phyloP scores from a whole-genome alignment of 108 stramenopile species.

The Discostella stelligeroides region DNA sequence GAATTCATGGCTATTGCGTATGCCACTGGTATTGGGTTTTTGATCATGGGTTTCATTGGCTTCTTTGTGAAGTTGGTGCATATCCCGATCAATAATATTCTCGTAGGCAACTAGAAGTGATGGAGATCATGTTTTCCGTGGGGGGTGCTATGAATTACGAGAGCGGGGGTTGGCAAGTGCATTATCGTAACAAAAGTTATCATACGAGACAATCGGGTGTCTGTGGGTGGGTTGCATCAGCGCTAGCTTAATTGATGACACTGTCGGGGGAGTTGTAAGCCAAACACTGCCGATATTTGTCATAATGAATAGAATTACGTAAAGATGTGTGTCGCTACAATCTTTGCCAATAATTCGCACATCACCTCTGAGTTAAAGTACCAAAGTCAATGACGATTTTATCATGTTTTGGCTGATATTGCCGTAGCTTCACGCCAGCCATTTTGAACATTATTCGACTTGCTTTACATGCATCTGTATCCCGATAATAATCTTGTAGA shows the following conservation, averaged over 20 bases:
- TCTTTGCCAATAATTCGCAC: background rate
- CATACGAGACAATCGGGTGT: too few relatives aligned
- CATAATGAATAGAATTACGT: too few relatives aligned
- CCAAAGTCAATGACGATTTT: constrained; percentile 32
- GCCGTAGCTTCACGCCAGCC: constrained; percentile 76
- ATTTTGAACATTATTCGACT: constrained; percentile 91
- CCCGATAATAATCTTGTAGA: constrained; percentile 90
- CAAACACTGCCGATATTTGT: too few relatives aligned
- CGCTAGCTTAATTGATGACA: too few relatives aligned
- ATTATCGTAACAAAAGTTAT: too few relatives aligned
- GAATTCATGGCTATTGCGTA: constrained; percentile 94
- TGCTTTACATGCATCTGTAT: constrained; percentile 83
- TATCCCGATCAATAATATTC: constrained; percentile 99
- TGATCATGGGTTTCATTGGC: constrained; percentile 99
- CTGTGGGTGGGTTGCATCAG: too few relatives aligned
- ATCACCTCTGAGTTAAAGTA: background rate
- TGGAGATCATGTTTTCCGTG: background rate
- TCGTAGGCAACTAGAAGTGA: constrained; percentile 77
- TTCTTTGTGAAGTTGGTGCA: constrained; percentile 99
- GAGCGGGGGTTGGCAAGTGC: too few relatives aligned
- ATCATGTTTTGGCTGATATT: constrained; percentile 51
- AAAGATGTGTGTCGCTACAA: background rate
- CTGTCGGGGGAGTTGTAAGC: too few relatives aligned
- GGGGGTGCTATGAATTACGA: constrained; percentile 1
- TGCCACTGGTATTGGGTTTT: constrained; percentile 96